Evolutionary conservation across 768 basidiomycete species (phyloP), one percentile per base, ranked within the genome.

Genomic region (Suillus plorans): DNA sequence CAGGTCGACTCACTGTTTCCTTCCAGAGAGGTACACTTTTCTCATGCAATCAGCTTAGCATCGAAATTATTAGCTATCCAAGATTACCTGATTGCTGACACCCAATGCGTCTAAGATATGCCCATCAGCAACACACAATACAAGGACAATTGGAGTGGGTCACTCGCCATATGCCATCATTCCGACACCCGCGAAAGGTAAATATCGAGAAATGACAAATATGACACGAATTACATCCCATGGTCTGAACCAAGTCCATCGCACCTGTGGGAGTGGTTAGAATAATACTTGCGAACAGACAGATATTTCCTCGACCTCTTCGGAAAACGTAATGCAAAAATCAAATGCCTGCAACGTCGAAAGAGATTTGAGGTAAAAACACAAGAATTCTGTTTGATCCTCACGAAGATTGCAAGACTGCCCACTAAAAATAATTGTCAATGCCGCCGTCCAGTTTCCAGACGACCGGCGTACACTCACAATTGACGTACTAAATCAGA

Each of bases 121-220:
- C 2, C 16, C 57, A 28, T 58, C 16, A 58, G 25, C 10, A 10
- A 58, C 25, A 28, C 13, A 16, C 22, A 31, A 20, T 1, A 41
- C 36, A 68, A 41, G n/a, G 62, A 53, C 63, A 16, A 14, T 16
- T n/a, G 4, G n/a, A 13, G 20, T 55, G 4, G 25, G 18, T 31
- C 22, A 44, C 67, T 63, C 49, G 71, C 71, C 52, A 53, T 69
- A 67, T 39, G 52, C 60, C 22, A 63, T 64, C 55, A 73, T 44
- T 6, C 25, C 66, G n/a, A n/a, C 14, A 6, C 65, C 67, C 2
- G 34, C 50, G 18, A 69, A 71, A 4, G 71, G 70, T 9, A 73
- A 31, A 58, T 73, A 72, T 36, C 69, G 71, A 20, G 70, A 72
- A 9, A 61, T n/a, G 16, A 56, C 64, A 34, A 73, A 72, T 31